Base-by-base conservation (phyloP, 1,284 basidiomycete species). In the Puccinia coronata region DNA sequence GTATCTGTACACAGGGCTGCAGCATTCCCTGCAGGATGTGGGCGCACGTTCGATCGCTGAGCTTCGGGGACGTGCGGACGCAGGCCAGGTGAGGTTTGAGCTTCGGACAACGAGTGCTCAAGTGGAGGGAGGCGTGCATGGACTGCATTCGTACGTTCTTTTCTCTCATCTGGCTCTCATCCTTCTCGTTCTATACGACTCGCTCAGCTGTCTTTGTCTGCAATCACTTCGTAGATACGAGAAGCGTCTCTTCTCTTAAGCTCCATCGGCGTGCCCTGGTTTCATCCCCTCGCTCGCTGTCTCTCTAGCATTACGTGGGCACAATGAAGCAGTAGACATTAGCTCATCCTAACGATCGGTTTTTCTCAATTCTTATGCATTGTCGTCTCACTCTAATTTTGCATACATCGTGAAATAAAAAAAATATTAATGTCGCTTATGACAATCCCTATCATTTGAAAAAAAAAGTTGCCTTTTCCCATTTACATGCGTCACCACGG, bases 21-120 rank as follows among this genome's bases (percentile, higher is more conserved):
- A 98, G 88, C 96, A 99, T 88, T 96, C 94, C 83, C 88, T 98
- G 83, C 96, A 99, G 88, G 96, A 99, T 85, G 90, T 96, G 83
- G 97, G 96, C 51, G 91, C 95, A 59, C 89, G 86, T 84, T 92
- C 88, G 83, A 88, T 95, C 75, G 84, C 82, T 47, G 89, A 89
- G 84, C 88, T 98, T 73, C 89, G 90, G 84, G 87, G 88, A 28
- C 90, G 89, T 18, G 93, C 94, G 0, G 87, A 86, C 51, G 87
- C 87, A 16, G 93, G 93, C 34, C 87, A 87, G 77, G 92, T 98
- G 47, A 88, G 96, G 83, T 99, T 98, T 85, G 96, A 99, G 89
- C 87, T 98, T 83, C 91, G 96, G 84, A 98, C 96, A 14, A 93
- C 96, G 25, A 94, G 92, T 84, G 96, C 96, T 31, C 96, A 98